Conservation (phyloP, 2,329 filamentous ascomycete genomes). For the Sporothrix dimorphospora region DNA sequence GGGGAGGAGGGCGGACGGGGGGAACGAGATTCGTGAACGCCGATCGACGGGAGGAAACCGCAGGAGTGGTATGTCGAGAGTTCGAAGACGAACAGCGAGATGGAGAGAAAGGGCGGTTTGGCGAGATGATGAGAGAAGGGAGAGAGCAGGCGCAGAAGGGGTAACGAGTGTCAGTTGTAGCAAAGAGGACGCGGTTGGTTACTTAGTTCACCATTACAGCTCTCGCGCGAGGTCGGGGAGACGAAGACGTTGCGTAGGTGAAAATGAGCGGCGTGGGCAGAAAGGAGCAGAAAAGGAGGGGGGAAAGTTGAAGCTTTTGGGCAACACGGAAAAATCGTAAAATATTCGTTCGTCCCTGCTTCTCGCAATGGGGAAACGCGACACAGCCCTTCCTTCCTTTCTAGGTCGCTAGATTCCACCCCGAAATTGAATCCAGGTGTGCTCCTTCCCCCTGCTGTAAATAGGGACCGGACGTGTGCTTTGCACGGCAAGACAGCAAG, state of each 20-base stretch:
- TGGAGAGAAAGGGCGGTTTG: neutral
- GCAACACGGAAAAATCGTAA: neutral
- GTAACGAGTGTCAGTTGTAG: neutral
- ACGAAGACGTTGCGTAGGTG: neutral
- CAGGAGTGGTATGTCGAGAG: neutral
- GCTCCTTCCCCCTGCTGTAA: slow-evolving; percentile 26
- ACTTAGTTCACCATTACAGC: slow-evolving; percentile 16
- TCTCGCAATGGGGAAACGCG: slow-evolving; percentile 23
- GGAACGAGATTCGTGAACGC: neutral
- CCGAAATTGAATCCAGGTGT: slow-evolving; percentile 2
- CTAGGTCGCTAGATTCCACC: neutral
- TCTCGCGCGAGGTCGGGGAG: slow-evolving; percentile 18
- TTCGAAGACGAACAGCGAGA: neutral
- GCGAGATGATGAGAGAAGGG: neutral
- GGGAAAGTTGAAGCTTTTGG: slow-evolving; percentile 22
- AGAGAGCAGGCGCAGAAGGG: neutral
- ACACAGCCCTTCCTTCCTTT: slow-evolving; percentile 26
- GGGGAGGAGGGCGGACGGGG: neutral
- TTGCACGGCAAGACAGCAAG: neutral
- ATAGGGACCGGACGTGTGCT: slow-evolving; percentile 16
- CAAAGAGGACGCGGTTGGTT: neutral
- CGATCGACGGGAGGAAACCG: neutral
- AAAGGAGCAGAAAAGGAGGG: neutral
- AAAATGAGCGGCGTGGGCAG: neutral
- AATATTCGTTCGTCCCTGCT: neutral